Evolutionary conservation across 495 filamentous ascomycete species (phyloP).

Genomic region (Talaromyces wortmannii): DNA sequence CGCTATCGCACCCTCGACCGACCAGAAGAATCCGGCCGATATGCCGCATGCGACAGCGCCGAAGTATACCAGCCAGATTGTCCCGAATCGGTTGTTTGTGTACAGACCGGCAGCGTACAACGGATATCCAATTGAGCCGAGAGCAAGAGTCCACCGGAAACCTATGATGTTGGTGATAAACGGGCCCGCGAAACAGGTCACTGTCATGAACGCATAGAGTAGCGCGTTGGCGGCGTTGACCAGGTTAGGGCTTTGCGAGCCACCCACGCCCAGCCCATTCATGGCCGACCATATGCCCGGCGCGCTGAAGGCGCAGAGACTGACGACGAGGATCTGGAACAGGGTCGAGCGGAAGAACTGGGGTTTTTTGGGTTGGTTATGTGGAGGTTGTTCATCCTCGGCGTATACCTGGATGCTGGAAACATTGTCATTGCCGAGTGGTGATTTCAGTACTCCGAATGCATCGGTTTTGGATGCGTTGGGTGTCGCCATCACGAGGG

Average conservation of each 20-base stretch:
- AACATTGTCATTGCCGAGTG: too few relatives aligned
- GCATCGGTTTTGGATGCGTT: too few relatives aligned
- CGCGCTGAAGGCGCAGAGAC: constrained; percentile 46
- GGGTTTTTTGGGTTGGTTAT: not conserved
- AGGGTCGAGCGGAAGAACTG: constrained; percentile 35
- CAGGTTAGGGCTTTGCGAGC: constrained; percentile 43
- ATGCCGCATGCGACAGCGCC: constrained; percentile 48
- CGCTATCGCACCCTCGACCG: constrained; percentile 46
- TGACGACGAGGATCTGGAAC: constrained; percentile 48
- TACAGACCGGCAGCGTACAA: constrained; percentile 50
- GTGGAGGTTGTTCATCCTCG: constrained; percentile 17
- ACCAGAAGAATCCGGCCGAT: constrained; percentile 47
- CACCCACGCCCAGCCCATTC: constrained; percentile 49
- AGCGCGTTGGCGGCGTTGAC: constrained; percentile 51
- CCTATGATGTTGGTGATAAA: constrained; percentile 28
- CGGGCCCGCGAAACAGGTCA: constrained; percentile 14
- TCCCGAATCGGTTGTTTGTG: constrained; percentile 48
- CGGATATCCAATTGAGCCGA: constrained; percentile 48
- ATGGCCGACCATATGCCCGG: constrained; percentile 54
- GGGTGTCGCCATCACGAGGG: too few relatives aligned
- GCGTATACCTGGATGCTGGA: constrained; percentile 2
- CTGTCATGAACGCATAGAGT: constrained; percentile 24
- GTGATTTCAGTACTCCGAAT: too few relatives aligned
- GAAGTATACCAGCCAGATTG: constrained; percentile 47
- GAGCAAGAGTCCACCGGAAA: constrained; percentile 38